Evolutionary conservation across 1,139 yeast genomes (phyloP), one percentile per base, ranked within the genome.

Genomic region (Debaryomyces fabryi): DNA sequence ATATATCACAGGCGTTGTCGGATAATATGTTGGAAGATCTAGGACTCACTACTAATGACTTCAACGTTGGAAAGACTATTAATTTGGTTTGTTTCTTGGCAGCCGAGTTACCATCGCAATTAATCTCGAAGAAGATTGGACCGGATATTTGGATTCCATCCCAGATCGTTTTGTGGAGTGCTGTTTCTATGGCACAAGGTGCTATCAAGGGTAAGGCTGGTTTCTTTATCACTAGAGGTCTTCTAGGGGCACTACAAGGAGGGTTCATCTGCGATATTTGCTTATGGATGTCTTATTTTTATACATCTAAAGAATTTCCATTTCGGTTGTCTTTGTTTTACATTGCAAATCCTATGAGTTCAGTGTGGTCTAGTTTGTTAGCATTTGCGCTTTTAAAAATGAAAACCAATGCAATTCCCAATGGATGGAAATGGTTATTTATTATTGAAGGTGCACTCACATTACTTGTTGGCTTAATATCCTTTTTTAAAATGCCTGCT

Each of bases 351-450:
- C 65, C 65, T 1, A 50, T 64, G 44, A 55, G 64, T 4, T 43
- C 57, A 1, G 58, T 65, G 4, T 48, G 58, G 48, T 58, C 66
- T 6, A 52, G 60, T 34, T 56, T 65, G 34, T 52, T 63, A 24
- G 51, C 58, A 12, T 48, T 52, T 35, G 58, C 50, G 5, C 27
- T 55, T 20, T 53, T 55, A 23, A 46, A 48, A 41, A 50, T 54
- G 32, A 40, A 38, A 10, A 52, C 53, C n/a, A 13, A 15, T 6
- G 4, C 30, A 4, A 35, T 51, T 33, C 29, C 29, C 3, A 50
- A 54, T 41, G 62, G 64, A 3, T 71, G 76, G 77, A 65, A 69
- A 53, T 71, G 72, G 71, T 56, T 72, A 34, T 72, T 72, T 48
- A 50, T 72, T 13, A 51, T 72, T 20, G 75, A 71, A 50, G 77